Percentiles rank a stretch among this genome's conserved stretches.
Evolutionary conservation across 208 protist genomes (phyloP).

Genomic region (Acanthamoeba culbertsoni): DNA sequence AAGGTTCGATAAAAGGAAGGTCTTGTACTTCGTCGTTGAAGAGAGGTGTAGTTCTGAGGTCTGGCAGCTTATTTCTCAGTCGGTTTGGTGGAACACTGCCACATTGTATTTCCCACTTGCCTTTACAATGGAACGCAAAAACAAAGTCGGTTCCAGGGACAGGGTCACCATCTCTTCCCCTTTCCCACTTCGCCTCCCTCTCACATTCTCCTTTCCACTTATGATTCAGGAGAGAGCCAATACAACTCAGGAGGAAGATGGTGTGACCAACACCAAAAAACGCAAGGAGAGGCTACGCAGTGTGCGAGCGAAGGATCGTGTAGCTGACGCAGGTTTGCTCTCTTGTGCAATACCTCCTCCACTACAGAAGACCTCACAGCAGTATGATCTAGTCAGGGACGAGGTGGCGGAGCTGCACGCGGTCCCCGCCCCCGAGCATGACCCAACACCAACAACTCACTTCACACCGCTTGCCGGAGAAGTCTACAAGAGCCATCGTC

Average conservation of each 20-base stretch:
- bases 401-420: not conserved
- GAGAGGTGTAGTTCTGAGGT: too few species aligned
- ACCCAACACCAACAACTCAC: not conserved
- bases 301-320: not conserved
- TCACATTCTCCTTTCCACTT: not conserved
- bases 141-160: too few species aligned
- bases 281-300: not conserved
- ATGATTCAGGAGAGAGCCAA: not conserved
- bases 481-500: constrained; percentile 15
- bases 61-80: too few species aligned
- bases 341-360: not conserved
- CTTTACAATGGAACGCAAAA: too few species aligned
- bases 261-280: not conserved
- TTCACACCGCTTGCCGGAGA: not conserved
- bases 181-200: too few species aligned
- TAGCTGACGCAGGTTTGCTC: not conserved
- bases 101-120: too few species aligned
- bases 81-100: too few species aligned
- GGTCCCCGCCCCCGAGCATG: not conserved
- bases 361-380: too few species aligned
- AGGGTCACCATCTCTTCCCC: too few species aligned
- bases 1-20: too few species aligned
- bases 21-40: too few species aligned
- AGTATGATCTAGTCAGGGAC: not conserved
- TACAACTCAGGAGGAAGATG: not conserved